Evolutionary conservation across 768 basidiomycete genomes (phyloP).

Genomic region (Rhizopogon vulgaris): DNA sequence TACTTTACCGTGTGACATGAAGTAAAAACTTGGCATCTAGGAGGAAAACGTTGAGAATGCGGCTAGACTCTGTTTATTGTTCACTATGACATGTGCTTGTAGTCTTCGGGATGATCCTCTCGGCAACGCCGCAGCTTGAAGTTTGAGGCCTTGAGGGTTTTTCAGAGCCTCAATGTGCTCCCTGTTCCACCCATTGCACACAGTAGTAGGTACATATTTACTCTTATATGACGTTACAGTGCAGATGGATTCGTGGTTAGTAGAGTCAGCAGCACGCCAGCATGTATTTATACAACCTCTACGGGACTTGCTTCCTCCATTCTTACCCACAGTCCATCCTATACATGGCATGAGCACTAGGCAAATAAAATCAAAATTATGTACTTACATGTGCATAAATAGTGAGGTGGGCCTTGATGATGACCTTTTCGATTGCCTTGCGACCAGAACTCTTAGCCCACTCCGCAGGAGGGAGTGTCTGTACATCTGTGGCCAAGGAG

Average conservation of each 20-base stretch:
- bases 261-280: neutral
- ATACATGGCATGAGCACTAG: neutral
- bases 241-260: neutral
- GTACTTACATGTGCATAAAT: slow-evolving; percentile 40
- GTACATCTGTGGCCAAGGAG: slow-evolving; percentile 38
- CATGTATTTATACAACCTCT: neutral
- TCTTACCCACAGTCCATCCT: slow-evolving; percentile 23
- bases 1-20: no score
- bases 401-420: slow-evolving; percentile 46
- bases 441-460: slow-evolving; percentile 32
- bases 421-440: slow-evolving; percentile 41
- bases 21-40: no score
- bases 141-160: no score
- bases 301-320: slow-evolving; percentile 13
- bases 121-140: no score
- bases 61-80: no score
- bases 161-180: no score
- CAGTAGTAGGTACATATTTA: neutral
- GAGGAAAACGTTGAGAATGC: no score
- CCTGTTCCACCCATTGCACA: no score
- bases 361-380: neutral
- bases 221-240: neutral
- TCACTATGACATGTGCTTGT: no score
- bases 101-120: no score
- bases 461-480: slow-evolving; percentile 37